A percentile compares a stretch with the other conserved stretches of the same genome.
These are phyloP conservation scores for Myriosclerotinia scirpicola DNA, from an alignment of 2,329 filamentous ascomycete species.

Conservation along the genomic window DNA sequence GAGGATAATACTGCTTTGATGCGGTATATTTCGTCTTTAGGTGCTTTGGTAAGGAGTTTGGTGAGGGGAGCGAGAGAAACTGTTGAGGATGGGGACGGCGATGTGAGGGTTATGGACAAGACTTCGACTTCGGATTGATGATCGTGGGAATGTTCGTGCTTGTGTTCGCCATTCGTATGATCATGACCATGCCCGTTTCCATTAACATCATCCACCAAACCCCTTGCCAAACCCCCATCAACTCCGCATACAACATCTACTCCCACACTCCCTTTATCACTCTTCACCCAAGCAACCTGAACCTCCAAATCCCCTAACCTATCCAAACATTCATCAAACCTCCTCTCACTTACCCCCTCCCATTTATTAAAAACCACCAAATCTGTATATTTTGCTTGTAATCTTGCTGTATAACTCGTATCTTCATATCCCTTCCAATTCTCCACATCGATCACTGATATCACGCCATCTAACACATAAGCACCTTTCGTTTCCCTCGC, in stretches of 20 bases:
- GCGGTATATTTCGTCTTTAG: slow-evolving; percentile 92
- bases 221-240: slow-evolving; percentile 72
- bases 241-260: slow-evolving; percentile 82
- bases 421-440: slow-evolving; percentile 76
- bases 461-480: slow-evolving; percentile 67
- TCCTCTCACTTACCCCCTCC: slow-evolving; percentile 60
- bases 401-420: slow-evolving; percentile 67
- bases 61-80: slow-evolving; percentile 12
- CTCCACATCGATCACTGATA: slow-evolving; percentile 72
- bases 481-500: slow-evolving; percentile 52
- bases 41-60: slow-evolving; percentile 65
- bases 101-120: slow-evolving; percentile 68
- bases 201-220: slow-evolving; percentile 46
- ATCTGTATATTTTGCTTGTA: slow-evolving; percentile 72
- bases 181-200: slow-evolving; percentile 45
- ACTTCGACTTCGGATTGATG: slow-evolving; percentile 91
- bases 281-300: slow-evolving; percentile 75
- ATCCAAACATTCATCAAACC: slow-evolving; percentile 65
- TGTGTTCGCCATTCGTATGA: slow-evolving; percentile 43
- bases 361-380: slow-evolving; percentile 73
- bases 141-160: slow-evolving; percentile 44
- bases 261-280: slow-evolving; percentile 73
- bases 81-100: neutral
- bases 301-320: slow-evolving; percentile 66
- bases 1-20: slow-evolving; percentile 73